Base-by-base conservation (phyloP, 1,284 basidiomycete genomes). In the Flammula alnicola region DNA sequence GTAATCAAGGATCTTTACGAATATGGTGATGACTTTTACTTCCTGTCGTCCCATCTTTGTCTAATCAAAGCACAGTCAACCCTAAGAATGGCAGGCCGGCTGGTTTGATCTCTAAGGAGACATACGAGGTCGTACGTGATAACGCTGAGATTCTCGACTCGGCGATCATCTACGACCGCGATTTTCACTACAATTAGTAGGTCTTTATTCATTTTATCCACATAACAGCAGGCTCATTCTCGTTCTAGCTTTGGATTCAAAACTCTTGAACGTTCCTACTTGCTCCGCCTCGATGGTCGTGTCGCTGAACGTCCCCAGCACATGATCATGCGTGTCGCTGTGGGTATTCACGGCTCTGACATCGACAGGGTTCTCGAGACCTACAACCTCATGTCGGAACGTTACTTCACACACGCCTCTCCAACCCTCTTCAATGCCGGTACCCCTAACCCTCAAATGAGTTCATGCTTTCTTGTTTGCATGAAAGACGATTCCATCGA, bases 401-500 rank as follows among this genome's bases (percentile, higher is more conserved):
- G 92, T 17, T 95, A 90, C 77, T 99, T 99, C 72, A 99, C 95
- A 1, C 96, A 99, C 67, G 97, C 95, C 2, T 97, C 95, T 10
- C 97, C 97, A 3, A 99, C 97, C 9, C 83, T 99, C 35, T 99
- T 99, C 86, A 99, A 98, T 69, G 94, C 97, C 44, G 97, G 97
- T 44, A 99, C 96, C 11, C 96, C 96, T 17, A 79, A 93, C 67
- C 85, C 95, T 29, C 97, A 99, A 70, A 81, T 99, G 55, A 94
- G 92, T 58, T 98, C 95, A 4, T 99, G 96, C 77, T 99, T 99
- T 84, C 84, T 99, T 47, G 91, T 99, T 46, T 88, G 87, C 64
- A 98, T 99, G 95, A 95, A 95, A 74, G 95, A 98, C 32, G 97
- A 99, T 72, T 98, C 94, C 6, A 99, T 99, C 57, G 97, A 99